Percentiles rank a stretch among this genome's conserved stretches.
These are phyloP conservation scores for Ricinus communis DNA, from an alignment of 345 rosid genomes.

Conservation along the genomic window DNA sequence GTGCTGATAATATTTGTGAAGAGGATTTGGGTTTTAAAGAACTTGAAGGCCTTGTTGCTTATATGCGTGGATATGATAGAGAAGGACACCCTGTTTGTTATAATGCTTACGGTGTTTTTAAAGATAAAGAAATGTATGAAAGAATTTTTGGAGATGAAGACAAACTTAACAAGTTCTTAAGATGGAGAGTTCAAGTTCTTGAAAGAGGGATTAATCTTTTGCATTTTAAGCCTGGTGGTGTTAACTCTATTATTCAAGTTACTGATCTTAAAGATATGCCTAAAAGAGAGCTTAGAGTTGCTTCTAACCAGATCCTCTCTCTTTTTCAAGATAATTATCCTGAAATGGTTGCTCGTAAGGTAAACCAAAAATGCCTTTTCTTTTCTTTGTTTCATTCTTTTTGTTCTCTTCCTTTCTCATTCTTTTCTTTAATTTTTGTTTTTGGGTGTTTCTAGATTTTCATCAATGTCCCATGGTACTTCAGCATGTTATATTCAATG, in stretches of 20 bases:
- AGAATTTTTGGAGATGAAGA: conserved; percentile 89
- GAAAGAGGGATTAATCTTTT: conserved; percentile 77
- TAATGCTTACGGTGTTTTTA: conserved; percentile 87
- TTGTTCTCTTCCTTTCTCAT: neutral
- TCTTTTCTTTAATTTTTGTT: neutral
- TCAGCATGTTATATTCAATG: conserved; percentile 78
- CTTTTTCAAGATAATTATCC: conserved; percentile 98
- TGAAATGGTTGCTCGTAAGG: conserved; percentile 99
- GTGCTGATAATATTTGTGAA: conserved; percentile 61
- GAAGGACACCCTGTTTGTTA: conserved; percentile 94
- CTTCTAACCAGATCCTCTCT: conserved; percentile 85
- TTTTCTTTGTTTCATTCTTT: neutral
- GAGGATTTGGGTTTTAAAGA: conserved; percentile 90
- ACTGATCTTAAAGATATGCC: conserved; percentile 99
- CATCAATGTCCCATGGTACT: conserved; percentile 98
- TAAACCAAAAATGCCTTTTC: conserved; percentile 10
- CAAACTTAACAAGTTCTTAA: conserved; percentile 66
- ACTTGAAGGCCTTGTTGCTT: conserved; percentile 82
- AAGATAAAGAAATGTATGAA: conserved; percentile 77
- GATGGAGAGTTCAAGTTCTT: conserved; percentile 94
- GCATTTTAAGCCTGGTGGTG: conserved; percentile 92
- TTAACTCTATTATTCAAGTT: conserved; percentile 85
- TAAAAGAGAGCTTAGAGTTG: conserved; percentile 84
- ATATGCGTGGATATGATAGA: conserved; percentile 81
- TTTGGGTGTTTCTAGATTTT: conserved; percentile 52